A percentile compares a stretch with the other conserved stretches of the same genome.
Conservation (phyloP, 495 filamentous ascomycete species). For the Copromyces sp. region DNA sequence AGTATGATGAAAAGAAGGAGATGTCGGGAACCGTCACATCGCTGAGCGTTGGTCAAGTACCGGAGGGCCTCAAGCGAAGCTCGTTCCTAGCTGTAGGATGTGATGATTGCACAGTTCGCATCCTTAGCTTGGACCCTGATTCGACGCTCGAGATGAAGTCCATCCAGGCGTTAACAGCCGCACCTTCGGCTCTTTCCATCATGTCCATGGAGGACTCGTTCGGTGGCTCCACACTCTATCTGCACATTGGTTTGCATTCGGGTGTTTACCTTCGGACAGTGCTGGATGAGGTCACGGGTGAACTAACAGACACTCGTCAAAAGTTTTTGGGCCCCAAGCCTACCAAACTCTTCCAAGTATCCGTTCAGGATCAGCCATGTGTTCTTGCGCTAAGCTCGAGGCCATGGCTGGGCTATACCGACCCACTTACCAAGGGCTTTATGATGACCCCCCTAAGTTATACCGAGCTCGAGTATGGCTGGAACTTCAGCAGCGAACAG, state of each 20-base stretch:
- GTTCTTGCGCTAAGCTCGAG: slow-evolving; percentile 84
- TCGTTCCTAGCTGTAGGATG: slow-evolving; percentile 92
- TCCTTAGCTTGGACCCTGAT: slow-evolving; percentile 82
- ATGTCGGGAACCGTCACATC: slow-evolving; percentile 95
- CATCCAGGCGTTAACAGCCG: slow-evolving; percentile 83
- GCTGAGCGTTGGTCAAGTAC: slow-evolving; percentile 86
- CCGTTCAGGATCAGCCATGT: slow-evolving; percentile 74
- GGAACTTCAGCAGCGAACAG: slow-evolving; percentile 91
- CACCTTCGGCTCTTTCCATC: slow-evolving; percentile 81
- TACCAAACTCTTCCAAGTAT: slow-evolving; percentile 76
- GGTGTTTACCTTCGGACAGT: slow-evolving; percentile 93
- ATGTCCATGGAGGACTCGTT: slow-evolving; percentile 86
- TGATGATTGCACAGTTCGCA: slow-evolving; percentile 90
- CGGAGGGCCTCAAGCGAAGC: slow-evolving; percentile 74
- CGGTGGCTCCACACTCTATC: slow-evolving; percentile 69
- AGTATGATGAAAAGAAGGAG: slow-evolving; percentile 90
- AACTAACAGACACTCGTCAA: slow-evolving; percentile 85
- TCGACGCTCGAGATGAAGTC: slow-evolving; percentile 84
- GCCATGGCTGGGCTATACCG: slow-evolving; percentile 86
- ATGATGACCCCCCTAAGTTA: slow-evolving; percentile 89
- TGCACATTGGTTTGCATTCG: slow-evolving; percentile 91
- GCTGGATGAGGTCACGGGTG: slow-evolving; percentile 87
- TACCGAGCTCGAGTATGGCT: slow-evolving; percentile 79
- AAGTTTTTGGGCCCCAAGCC: slow-evolving; percentile 86
- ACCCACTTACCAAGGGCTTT: slow-evolving; percentile 71